A percentile compares a stretch with the other conserved stretches of the same genome.
Evolutionary conservation across 352 stramenopile species (phyloP).

Genomic region (Pythium biforme): DNA sequence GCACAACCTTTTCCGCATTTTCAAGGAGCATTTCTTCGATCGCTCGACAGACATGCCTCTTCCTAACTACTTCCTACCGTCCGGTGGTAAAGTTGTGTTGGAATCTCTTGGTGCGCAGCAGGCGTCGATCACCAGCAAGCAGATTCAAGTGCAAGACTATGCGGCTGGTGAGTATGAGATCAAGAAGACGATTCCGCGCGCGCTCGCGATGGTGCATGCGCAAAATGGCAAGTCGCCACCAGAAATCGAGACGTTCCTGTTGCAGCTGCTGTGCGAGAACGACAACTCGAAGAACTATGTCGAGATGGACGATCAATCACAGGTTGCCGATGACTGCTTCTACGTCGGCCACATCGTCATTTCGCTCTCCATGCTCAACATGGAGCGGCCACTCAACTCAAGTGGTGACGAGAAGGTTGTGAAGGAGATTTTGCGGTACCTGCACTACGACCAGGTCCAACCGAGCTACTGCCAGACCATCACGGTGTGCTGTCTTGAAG

Average conservation of each 20-base stretch:
- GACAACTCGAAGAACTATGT: slow-evolving; percentile 91
- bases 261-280: slow-evolving; percentile 80
- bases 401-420: slow-evolving; percentile 53
- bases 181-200: slow-evolving; percentile 82
- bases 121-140: slow-evolving; percentile 78
- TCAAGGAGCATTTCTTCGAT: slow-evolving; percentile 89
- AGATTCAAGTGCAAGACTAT: slow-evolving; percentile 87
- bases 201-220: slow-evolving; percentile 70
- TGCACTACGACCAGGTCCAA: slow-evolving; percentile 85
- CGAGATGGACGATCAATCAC: slow-evolving; percentile 83
- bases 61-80: slow-evolving; percentile 85
- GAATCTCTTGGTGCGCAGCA: slow-evolving; percentile 77
- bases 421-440: slow-evolving; percentile 69
- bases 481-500: slow-evolving; percentile 79
- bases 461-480: slow-evolving; percentile 81
- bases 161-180: slow-evolving; percentile 85
- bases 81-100: slow-evolving; percentile 78
- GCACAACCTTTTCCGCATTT: slow-evolving; percentile 87
- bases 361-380: slow-evolving; percentile 61
- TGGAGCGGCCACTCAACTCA: slow-evolving; percentile 58
- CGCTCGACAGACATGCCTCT: slow-evolving; percentile 79
- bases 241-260: slow-evolving; percentile 77
- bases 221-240: slow-evolving; percentile 77
- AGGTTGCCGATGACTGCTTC: slow-evolving; percentile 83
- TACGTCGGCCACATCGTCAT: slow-evolving; percentile 81